phyloP scores from a whole-genome alignment of 108 stramenopile species.

The Nitzschia sp. region DNA sequence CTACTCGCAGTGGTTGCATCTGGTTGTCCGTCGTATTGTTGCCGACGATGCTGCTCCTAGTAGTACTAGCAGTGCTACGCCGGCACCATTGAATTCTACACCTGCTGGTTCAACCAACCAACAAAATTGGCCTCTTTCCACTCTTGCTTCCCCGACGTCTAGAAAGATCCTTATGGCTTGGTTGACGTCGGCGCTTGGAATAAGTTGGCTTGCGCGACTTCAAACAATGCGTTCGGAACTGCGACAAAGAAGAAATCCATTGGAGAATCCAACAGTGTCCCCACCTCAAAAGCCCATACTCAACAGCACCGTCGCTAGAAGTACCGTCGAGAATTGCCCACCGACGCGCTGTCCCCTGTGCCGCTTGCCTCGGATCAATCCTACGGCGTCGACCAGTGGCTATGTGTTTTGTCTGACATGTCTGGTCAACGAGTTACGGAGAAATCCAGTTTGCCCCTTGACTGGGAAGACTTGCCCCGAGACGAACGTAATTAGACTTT shows the following conservation, averaged over 20 bases:
- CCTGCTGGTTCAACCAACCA: no score
- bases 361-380: slow-evolving; percentile 62
- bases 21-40: slow-evolving; percentile 71
- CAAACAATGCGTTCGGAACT: slow-evolving; percentile 36
- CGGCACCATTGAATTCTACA: not conserved
- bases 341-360: slow-evolving; percentile 62
- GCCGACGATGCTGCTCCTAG: slow-evolving; percentile 51
- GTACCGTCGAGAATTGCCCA: slow-evolving; percentile 8
- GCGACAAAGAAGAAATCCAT: slow-evolving; percentile 2
- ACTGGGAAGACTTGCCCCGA: slow-evolving; percentile 66
- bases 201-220: slow-evolving; percentile 27
- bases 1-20: slow-evolving; percentile 49
- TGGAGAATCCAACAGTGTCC: not conserved
- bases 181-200: slow-evolving; percentile 2
- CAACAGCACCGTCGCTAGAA: slow-evolving; percentile 12
- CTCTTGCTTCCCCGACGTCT: not conserved
- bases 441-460: slow-evolving; percentile 60
- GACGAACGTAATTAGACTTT: slow-evolving; percentile 59
- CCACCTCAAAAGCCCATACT: slow-evolving; percentile 31
- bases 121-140: not conserved
- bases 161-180: not conserved
- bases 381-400: slow-evolving; percentile 74
- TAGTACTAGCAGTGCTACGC: slow-evolving; percentile 15
- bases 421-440: slow-evolving; percentile 49
- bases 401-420: slow-evolving; percentile 81